Evolutionary conservation across 768 basidiomycete genomes (phyloP), one percentile per base, ranked within the genome.

Genomic region (Pleurotus salmoneostramineus): DNA sequence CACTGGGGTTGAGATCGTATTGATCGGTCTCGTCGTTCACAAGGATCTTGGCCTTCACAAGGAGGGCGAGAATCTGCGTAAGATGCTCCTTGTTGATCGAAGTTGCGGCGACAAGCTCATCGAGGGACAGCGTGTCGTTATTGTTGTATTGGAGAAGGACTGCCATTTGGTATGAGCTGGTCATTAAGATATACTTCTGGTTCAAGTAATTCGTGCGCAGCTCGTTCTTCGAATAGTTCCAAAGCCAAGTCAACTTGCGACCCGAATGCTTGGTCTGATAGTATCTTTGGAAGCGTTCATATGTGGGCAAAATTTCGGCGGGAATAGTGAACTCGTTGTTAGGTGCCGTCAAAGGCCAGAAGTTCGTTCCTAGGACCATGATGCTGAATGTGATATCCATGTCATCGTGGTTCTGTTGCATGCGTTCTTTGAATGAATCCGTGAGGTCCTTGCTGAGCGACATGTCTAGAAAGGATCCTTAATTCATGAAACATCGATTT

Each of bases 191-290:
- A 76, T 98, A 98, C 72, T 95, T 97, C 72, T 95, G 93, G 66
- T 87, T 88, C 56, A 93, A 79, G 72, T 97, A 94, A 67, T 91
- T 95, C 62, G 95, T 95, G 57, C 89, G 85, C 5, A 99, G 82
- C 69, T 99, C 97, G 74, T 95, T 95, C 77, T 96, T 96, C 56
- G 88, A 94, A 70, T 95, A 93, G 67, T 98, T 96, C 97, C 97
- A 99, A 7, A 98, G 75, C 96, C 96, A 99, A 0, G 93, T 95
- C 44, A 99, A 81, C 68, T 96, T 96, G 60, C 96, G 89, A 11
- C 95, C 96, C 2, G 89, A 91, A 71, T 96, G 93, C 71, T 95
- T 94, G 68, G 85, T 86, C 67, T 92, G 90, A 71, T 98, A 98
- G 77, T 94, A 98, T 60, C 87, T 85, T 61, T 87, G 84, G 80